phyloP scores from a whole-genome alignment of 495 filamentous ascomycete genomes.

The Terfezia boudieri region DNA sequence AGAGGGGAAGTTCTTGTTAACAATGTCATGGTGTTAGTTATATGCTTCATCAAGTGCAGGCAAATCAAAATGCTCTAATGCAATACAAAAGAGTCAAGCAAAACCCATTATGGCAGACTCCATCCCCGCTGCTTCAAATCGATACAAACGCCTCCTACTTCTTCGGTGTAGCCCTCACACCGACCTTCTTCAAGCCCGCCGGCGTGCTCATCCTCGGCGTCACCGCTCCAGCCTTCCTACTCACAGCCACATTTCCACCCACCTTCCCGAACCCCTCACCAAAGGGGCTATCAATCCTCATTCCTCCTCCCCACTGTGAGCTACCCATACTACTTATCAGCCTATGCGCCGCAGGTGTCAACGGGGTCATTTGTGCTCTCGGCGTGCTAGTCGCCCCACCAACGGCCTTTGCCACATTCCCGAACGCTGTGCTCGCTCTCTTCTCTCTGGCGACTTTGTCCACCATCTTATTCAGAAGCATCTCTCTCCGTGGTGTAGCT shows the following conservation, averaged over 20 bases:
- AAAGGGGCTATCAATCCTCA: conserved; percentile 13
- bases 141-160: too few species aligned
- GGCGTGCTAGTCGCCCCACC: conserved; percentile 23
- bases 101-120: too few species aligned
- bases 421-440: conserved; percentile 35
- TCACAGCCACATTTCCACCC: conserved; percentile 4
- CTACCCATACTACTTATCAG: conserved; percentile 47
- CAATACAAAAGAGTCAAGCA: too few species aligned
- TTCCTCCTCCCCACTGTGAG: conserved; percentile 25
- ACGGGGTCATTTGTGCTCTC: conserved; percentile 4
- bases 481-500: conserved; percentile 55
- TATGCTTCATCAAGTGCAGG: too few species aligned
- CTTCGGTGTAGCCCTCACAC: too few species aligned
- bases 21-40: too few species aligned
- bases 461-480: conserved; percentile 74
- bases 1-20: too few species aligned
- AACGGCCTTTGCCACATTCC: conserved; percentile 33
- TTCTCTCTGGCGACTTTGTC: conserved; percentile 59
- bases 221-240: too few species aligned
- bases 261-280: conserved; percentile 10
- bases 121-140: too few species aligned
- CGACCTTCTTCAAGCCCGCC: too few species aligned
- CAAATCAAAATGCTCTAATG: too few species aligned
- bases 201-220: too few species aligned
- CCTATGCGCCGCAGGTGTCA: conserved; percentile 60